These are phyloP conservation scores for Balamuthia mandrillaris DNA, from an alignment of 208 protist genomes.

Conservation along the genomic window DNA sequence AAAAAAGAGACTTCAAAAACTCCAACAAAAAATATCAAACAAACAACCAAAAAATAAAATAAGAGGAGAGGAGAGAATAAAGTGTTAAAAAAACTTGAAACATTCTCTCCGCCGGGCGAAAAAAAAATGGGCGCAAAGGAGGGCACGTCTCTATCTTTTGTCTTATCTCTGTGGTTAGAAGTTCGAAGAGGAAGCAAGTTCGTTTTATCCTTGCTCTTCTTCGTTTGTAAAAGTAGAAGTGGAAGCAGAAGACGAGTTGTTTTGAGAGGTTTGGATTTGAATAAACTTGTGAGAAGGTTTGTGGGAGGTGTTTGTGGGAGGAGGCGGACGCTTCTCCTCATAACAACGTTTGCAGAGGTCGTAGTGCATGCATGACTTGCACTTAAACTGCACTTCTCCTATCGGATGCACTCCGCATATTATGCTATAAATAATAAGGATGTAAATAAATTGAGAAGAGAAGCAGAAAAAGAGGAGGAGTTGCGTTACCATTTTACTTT, in stretches of 20 bases:
- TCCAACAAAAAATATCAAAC: too few species aligned
- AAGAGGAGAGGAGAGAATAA: too few species aligned
- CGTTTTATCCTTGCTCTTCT: too few species aligned
- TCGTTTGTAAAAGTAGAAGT: too few species aligned
- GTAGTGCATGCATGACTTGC: slow-evolving; percentile 19
- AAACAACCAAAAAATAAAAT: too few species aligned
- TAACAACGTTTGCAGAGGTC: slow-evolving; percentile 16
- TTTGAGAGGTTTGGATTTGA: too few species aligned
- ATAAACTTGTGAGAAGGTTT: slow-evolving; percentile 28
- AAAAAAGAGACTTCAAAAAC: too few species aligned
- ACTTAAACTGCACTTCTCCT: slow-evolving; percentile 11
- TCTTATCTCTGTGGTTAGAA: not conserved
- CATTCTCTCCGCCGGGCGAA: too few species aligned
- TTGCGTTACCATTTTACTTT: slow-evolving; percentile 1
- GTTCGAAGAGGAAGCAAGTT: not conserved
- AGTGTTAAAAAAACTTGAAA: too few species aligned
- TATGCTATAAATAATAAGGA: not conserved
- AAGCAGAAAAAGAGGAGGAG: not conserved
- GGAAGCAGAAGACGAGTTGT: too few species aligned
- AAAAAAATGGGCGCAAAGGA: not conserved
- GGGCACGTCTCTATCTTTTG: not conserved
- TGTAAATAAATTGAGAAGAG: not conserved
- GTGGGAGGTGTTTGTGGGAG: slow-evolving; percentile 19
- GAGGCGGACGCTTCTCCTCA: not conserved
- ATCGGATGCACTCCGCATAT: slow-evolving; percentile 15